phyloP scores from a whole-genome alignment of 805 yeast species.

The Spathaspora gorwiae region DNA sequence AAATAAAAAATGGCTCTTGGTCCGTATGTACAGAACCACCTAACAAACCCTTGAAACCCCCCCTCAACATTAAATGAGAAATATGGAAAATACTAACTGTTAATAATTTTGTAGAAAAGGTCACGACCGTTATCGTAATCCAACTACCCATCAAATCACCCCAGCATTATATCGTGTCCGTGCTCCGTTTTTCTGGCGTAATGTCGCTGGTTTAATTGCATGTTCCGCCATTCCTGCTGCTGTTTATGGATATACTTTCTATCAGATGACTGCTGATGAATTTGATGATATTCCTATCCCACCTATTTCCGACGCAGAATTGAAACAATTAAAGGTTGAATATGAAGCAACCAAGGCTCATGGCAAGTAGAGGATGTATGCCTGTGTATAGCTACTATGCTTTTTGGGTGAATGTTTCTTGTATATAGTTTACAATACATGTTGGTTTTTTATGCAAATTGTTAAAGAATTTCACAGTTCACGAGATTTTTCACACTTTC shows the following conservation, averaged over 20 bases:
- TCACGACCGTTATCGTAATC: constrained; percentile 49
- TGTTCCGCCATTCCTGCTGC: constrained; percentile 64
- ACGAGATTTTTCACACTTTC: no score
- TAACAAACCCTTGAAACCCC: background rate
- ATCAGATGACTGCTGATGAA: constrained; percentile 68
- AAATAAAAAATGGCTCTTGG: background rate
- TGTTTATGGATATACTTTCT: constrained; percentile 62
- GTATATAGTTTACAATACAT: background rate
- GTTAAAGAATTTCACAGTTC: background rate
- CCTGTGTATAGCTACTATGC: no score
- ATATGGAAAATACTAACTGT: constrained; percentile 8
- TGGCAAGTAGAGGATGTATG: background rate
- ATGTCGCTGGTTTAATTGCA: constrained; percentile 56
- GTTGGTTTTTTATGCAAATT: background rate
- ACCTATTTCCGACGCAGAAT: constrained; percentile 76
- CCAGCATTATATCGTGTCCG: constrained; percentile 92
- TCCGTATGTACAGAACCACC: background rate
- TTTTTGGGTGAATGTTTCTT: background rate
- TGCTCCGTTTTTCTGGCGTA: constrained; percentile 76
- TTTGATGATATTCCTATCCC: constrained; percentile 92
- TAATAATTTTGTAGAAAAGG: constrained; percentile 30
- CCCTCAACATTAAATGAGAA: background rate
- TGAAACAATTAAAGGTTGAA: constrained; percentile 67
- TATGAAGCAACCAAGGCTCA: constrained; percentile 40
- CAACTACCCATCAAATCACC: constrained; percentile 77